Evolutionary conservation across 1,139 yeast genomes (phyloP), one percentile per base, ranked within the genome.

Genomic region (Debaryomyces fabryi): DNA sequence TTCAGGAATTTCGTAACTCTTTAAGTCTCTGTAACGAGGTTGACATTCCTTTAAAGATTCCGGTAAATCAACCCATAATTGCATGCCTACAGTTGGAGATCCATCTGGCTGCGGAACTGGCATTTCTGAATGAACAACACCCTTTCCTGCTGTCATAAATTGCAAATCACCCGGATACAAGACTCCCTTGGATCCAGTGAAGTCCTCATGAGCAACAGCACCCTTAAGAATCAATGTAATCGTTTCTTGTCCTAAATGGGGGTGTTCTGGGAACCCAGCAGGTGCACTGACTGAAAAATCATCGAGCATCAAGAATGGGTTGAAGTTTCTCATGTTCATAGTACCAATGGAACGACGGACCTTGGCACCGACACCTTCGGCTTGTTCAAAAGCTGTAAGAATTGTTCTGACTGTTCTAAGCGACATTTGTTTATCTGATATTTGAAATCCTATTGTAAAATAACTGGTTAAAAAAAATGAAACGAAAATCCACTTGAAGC

Each of bases 71-170:
- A 91, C 96, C 97, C 97, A 91, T 46, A 92, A 71, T 67, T 91
- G 97, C 75, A 91, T 74, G 45, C 96, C 97, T 37, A 73, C 79
- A 34, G 85, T 82, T 1, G 79, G 71, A 18, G 75, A 64, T 21
- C 86, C 87, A 54, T 82, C 83, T 7, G 75, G 74, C 55, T 76
- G 76, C 37, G 76, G 74, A 30, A 87, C 81, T n/a, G 96, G 96
- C 83, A 88, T 87, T 61, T 88, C 96, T 5, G 91, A 81, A 61
- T 90, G 96, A 35, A 88, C 90, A 40, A 90, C 82, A 47, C 96
- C 97, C 56, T 78, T 81, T 49, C 97, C 97, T 7, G 97, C 97
- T 49, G 97, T 91, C 96, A 91, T 91, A 64, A 91, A 90, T 69
- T 91, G 97, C 57, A 91, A 73, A 63, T 91, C 97, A 45, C 97